Evolutionary conservation across 768 basidiomycete genomes (phyloP), one percentile per base, ranked within the genome.

Genomic region (Auricularia auricula-judae): DNA sequence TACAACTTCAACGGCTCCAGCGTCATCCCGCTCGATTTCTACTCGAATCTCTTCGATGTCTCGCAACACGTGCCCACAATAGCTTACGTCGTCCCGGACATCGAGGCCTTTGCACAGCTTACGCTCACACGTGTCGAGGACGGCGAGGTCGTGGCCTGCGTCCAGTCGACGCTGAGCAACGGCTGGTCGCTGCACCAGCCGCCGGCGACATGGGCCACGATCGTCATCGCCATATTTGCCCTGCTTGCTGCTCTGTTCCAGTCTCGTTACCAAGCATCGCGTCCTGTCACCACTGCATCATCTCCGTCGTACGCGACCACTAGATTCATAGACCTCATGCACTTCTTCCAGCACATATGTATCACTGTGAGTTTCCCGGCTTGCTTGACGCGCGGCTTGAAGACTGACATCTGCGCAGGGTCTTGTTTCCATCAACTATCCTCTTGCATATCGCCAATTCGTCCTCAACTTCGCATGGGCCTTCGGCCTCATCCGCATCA

Each of bases 151-250:
- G 91, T 87, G 63, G 92, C 93, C 0, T 99, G 96, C 70, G 82
- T 99, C 7, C 93, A 95, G 74, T 85, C 93, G 18, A 95, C 93
- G 2, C 78, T 98, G 11, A 87, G 91, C 18, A 99, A 99, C 72
- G 95, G 95, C 10, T 87, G 87, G 82, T 90, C 93, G 1, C 82
- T 86, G 1, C 85, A 84, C 65, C 90, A 91, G 72, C 72, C 77
- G 11, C 83, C 83, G 14, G 94, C 93, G 12, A 82, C 86, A 68
- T 96, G 91, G 89, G 77, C 82, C 1, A 87, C 89, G 7, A 89
- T 79, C 21, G 74, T 91, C 36, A 70, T 67, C 76, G 77, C 83
- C 43, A 71, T 93, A 29, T 77, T 86, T 10, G 86, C 88, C 1
- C 75, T 88, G 54, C 23, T 68, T 18, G 67, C 70, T 21, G 60